Evolutionary conservation across 805 yeast species (phyloP).

Genomic region (Monosporozyma yasuniensis): DNA sequence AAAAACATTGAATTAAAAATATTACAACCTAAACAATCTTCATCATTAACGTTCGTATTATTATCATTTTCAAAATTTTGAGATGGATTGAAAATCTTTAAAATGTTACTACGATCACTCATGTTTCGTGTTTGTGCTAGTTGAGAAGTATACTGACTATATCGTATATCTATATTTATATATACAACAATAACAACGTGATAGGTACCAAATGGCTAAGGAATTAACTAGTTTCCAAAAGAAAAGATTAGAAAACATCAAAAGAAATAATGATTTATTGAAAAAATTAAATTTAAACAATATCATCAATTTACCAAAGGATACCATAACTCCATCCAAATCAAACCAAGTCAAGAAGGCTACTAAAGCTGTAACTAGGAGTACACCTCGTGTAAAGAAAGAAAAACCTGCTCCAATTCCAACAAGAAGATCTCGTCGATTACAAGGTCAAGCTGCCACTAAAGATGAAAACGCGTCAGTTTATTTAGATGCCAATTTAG

Average conservation of each 20-base stretch:
- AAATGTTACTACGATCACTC: constrained; percentile 33
- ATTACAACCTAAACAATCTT: constrained; percentile 61
- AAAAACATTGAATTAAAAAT: constrained; percentile 52
- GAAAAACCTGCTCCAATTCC: constrained; percentile 33
- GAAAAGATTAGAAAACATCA: constrained; percentile 69
- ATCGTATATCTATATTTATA: too few relatives aligned
- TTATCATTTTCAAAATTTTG: constrained; percentile 25
- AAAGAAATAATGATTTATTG: constrained; percentile 69
- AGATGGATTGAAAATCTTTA: constrained; percentile 47
- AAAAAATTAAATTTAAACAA: constrained; percentile 60
- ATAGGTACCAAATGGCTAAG: not conserved
- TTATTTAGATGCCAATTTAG: constrained; percentile 1
- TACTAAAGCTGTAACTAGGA: constrained; percentile 17
- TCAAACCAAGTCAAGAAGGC: constrained; percentile 22
- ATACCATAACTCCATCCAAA: not conserved
- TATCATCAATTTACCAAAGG: constrained; percentile 5
- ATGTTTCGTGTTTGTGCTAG: too few relatives aligned
- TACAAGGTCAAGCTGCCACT: constrained; percentile 60
- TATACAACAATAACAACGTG: not conserved
- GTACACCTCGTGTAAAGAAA: constrained; percentile 11
- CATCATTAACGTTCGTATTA: constrained; percentile 3
- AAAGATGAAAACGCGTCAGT: not conserved
- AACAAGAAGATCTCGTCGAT: constrained; percentile 64
- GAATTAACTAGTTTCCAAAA: constrained; percentile 56
- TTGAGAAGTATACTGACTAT: too few relatives aligned